These are phyloP conservation scores for Fusarium sp. DNA, from an alignment of 2,329 filamentous ascomycete genomes.

Conservation along the genomic window DNA sequence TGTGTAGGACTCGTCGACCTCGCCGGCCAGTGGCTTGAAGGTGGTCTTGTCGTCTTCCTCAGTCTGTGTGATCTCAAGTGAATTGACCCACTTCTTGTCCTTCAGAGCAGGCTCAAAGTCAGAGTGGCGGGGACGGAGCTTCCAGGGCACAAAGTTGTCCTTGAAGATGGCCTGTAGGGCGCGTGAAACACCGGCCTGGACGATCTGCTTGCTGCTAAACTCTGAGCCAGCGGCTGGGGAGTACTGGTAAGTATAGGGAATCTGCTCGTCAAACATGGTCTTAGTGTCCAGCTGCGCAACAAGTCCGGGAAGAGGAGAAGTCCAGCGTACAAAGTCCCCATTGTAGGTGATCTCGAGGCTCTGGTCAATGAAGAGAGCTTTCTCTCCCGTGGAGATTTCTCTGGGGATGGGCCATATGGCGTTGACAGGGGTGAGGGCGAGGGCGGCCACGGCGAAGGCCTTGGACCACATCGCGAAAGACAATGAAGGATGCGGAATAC, in stretches of 20 bases:
- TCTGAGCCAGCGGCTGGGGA: constrained; percentile 52
- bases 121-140: constrained; percentile 74
- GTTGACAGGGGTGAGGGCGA: constrained; percentile 56
- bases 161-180: constrained; percentile 74
- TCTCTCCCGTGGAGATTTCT: constrained; percentile 63
- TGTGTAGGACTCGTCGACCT: constrained; percentile 82
- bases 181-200: constrained; percentile 68
- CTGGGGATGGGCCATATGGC: constrained; percentile 71
- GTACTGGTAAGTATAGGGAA: constrained; percentile 62
- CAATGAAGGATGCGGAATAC: not conserved
- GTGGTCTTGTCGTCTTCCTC: constrained; percentile 63
- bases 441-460: constrained; percentile 53
- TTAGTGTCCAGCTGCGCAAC: constrained; percentile 46
- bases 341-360: constrained; percentile 69
- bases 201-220: constrained; percentile 65
- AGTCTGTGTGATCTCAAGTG: constrained; percentile 73
- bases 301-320: constrained; percentile 47
- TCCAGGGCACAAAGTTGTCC: constrained; percentile 82
- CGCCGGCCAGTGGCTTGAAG: constrained; percentile 71
- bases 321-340: constrained; percentile 66
- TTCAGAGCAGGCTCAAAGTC: constrained; percentile 71
- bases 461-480: constrained; percentile 45
- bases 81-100: constrained; percentile 64
- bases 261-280: constrained; percentile 54
- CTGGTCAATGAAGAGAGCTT: constrained; percentile 65